Percentiles rank a stretch among this genome's conserved stretches.
Evolutionary conservation across 169 alveolate species (phyloP).

Genomic region (Cryptosporidium sp.): DNA sequence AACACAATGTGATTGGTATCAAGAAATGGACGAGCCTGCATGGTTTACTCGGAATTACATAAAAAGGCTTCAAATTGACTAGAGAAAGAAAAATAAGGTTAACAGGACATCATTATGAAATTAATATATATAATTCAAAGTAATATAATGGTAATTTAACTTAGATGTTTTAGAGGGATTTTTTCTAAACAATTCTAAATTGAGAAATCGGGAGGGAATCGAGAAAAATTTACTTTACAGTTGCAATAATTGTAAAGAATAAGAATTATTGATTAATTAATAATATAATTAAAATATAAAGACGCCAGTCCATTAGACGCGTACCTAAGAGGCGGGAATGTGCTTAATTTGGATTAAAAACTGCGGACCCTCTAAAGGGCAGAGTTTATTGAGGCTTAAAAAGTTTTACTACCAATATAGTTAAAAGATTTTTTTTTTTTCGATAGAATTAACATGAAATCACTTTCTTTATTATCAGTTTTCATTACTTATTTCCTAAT

Average conservation of each 20-base stretch:
- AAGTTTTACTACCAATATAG: background rate
- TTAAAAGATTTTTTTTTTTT: background rate
- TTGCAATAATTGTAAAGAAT: background rate
- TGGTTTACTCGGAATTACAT: too few species aligned
- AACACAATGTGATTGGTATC: too few species aligned
- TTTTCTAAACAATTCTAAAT: too few species aligned
- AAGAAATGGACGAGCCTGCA: background rate
- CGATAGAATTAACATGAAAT: background rate
- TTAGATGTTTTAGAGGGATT: too few species aligned
- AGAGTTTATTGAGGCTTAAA: too few species aligned
- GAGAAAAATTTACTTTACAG: background rate
- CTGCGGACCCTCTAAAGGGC: slow-evolving; percentile 28
- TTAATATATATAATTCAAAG: background rate
- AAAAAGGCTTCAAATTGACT: too few species aligned
- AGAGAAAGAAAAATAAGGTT: background rate
- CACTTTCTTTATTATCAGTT: background rate
- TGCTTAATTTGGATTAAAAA: background rate
- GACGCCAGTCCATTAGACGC: slow-evolving; percentile 57
- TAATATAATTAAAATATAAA: slow-evolving; percentile 7
- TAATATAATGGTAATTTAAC: background rate
- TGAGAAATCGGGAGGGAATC: background rate
- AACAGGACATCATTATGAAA: background rate
- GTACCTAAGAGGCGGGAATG: slow-evolving; percentile 49
- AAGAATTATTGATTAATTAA: background rate
- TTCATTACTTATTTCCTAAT: background rate